phyloP scores from a whole-genome alignment of 2,329 filamentous ascomycete species.

The Alternaria consortialis region DNA sequence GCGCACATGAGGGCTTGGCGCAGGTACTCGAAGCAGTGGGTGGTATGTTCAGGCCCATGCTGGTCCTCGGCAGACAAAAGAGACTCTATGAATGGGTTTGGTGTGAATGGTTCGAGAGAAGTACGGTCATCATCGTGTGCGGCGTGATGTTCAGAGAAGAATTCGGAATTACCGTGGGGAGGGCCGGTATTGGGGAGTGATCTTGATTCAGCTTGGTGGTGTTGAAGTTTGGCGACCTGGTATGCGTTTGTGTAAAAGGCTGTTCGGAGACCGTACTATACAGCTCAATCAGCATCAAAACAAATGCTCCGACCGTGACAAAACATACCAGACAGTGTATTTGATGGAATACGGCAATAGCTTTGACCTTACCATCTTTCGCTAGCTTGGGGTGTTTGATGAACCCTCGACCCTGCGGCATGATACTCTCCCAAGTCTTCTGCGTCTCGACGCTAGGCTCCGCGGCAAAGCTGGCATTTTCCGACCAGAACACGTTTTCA shows the following conservation, averaged over 20 bases:
- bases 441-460: conserved; percentile 50
- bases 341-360: conserved; percentile 15
- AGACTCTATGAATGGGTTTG: conserved; percentile 11
- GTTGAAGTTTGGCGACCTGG: conserved; percentile 9
- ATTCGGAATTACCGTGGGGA: not conserved
- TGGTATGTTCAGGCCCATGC: not conserved
- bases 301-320: no score
- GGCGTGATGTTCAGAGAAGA: not conserved
- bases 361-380: not conserved
- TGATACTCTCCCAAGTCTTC: conserved; percentile 7
- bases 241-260: conserved; percentile 12
- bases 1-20: conserved; percentile 38
- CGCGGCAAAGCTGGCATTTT: conserved; percentile 58
- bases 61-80: not conserved
- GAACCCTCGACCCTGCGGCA: conserved; percentile 11
- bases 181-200: not conserved
- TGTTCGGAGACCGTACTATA: conserved; percentile 11
- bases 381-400: conserved; percentile 7
- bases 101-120: not conserved
- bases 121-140: not conserved
- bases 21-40: conserved; percentile 41
- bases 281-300: not conserved
- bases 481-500: conserved; percentile 8
- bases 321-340: conserved; percentile 18
- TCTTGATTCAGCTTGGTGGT: not conserved